Evolutionary conservation across 768 basidiomycete genomes (phyloP), one percentile per base, ranked within the genome.

Genomic region (Tephrocybe sp.): DNA sequence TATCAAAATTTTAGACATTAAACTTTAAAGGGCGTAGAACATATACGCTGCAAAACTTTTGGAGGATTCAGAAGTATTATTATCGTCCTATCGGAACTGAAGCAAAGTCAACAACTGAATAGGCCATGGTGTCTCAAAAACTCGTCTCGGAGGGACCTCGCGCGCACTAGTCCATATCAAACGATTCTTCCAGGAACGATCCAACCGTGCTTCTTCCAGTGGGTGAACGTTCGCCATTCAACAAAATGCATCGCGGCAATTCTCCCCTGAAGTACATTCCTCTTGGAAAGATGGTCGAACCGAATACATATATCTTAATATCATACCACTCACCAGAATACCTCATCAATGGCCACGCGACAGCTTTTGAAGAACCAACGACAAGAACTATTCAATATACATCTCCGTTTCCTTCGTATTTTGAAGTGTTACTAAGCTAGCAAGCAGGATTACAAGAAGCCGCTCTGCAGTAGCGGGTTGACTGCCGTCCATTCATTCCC

Each of bases 381-480:
- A 17, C 19, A 17, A 33, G 31, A 16, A n/a, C 8, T 23, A 16
- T 42, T 33, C 40, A 47, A 40, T 38, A n/a, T 22, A 14, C 36
- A 14, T 20, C 51, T 56, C 55, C 55, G 55, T 32, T 52, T 31
- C 26, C 35, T 50, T 56, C 54, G 54, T 52, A 56, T 46, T 35
- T 39, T 35, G 35, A 26, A 39, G 20, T 7, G 12, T 33, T 14
- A 30, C 22, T 12, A n/a, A n/a, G n/a, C n/a, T n/a, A 51, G 44
- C 30, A 39, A 40, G n/a, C 30, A 26, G 12, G 35, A 33, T 14
- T 26, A 19, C 46, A 33, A 41, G 46, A 53, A 16, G n/a, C n/a
- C n/a, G n/a, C n/a, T n/a, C n/a, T 7, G 7, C 39, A 39, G 16
- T 12, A 39, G 30, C 36, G 36, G 31, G 30, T 38, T 16, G 11